Base-by-base conservation (phyloP, 202 grass and related monocot genomes). In the Digitaria exilis region DNA sequence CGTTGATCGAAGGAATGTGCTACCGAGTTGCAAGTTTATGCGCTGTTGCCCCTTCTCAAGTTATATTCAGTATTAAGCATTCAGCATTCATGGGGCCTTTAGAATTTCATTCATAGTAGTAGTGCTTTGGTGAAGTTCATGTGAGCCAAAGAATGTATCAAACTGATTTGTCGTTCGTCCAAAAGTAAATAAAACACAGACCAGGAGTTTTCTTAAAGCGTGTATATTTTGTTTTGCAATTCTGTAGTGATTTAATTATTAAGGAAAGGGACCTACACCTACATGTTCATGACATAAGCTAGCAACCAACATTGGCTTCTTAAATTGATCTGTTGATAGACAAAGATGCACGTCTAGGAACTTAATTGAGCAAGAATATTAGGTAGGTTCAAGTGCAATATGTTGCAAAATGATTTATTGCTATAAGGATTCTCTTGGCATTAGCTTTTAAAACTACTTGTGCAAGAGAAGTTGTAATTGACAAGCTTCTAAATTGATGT, bases 401-500 rank as follows among this genome's bases (percentile, higher is more conserved):
- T 28, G 57, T 28, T 60, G 24, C 57, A 26, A 68, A 69, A 69
- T 14, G 0, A 44, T 43, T 44, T 45, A 26, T 45, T 45, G n/a
- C 6, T 68, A 14, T 41, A 68, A 11, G 34, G 65, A 22, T 68
- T 68, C 21, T 68, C 65, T 68, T n/a, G 42, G 14, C 65, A 68
- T 68, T 68, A 25, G 65, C 11, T 45, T 45, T 45, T 45, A n/a
- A 6, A 26, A 26, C 41, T 2, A n/a, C 42, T 43, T 12, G 16
- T 28, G 22, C 41, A 45, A 69, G 6, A 0, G 57, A 28, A 60
- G 57, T 28, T 2, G 4, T 60, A 11, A 28, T 59, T 59, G 57
- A 13, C 22, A 26, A 69, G 41, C 66, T 69, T 44, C 39, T 69
- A 43, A 69, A 25, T 69, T 43, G 66, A 69, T 69, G 66, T 45